phyloP scores from a whole-genome alignment of 345 rosid genomes.

The Tarenaya hassleriana region DNA sequence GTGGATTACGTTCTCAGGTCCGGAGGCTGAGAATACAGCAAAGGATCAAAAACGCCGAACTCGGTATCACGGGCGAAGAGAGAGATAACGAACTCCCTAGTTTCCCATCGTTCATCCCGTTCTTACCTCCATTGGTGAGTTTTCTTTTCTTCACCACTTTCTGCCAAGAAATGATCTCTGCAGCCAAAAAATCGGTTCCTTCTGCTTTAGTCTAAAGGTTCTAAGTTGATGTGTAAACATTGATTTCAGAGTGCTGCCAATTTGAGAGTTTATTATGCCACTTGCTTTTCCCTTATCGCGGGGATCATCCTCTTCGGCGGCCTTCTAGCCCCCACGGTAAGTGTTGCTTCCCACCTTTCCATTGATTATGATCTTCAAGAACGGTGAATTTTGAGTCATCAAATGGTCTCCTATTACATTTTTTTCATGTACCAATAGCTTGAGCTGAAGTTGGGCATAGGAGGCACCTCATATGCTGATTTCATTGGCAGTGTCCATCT shows the following conservation, averaged over 20 bases:
- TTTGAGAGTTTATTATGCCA: slow-evolving; percentile 71
- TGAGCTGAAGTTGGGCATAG: slow-evolving; percentile 90
- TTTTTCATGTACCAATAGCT: slow-evolving; percentile 38
- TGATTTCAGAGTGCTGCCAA: slow-evolving; percentile 65
- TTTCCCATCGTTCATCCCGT: slow-evolving; percentile 95
- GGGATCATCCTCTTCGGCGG: slow-evolving; percentile 92
- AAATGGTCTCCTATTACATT: not conserved
- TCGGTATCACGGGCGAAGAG: slow-evolving; percentile 46
- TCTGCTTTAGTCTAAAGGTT: too few relatives aligned
- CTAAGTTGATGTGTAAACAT: slow-evolving; percentile 3
- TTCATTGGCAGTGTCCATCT: slow-evolving; percentile 66
- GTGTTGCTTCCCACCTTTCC: slow-evolving; percentile 24
- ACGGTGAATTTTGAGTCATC: not conserved
- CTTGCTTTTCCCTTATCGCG: slow-evolving; percentile 80
- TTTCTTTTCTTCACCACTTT: too few relatives aligned
- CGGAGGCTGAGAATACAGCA: slow-evolving; percentile 93
- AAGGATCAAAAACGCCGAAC: slow-evolving; percentile 67
- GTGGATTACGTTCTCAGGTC: slow-evolving; percentile 36
- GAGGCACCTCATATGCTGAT: slow-evolving; percentile 90
- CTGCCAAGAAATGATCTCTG: too few relatives aligned
- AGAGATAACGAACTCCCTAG: slow-evolving; percentile 77
- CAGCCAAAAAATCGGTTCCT: too few relatives aligned
- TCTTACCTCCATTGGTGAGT: slow-evolving; percentile 88
- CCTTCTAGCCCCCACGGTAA: slow-evolving; percentile 76
- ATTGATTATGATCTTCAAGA: slow-evolving; percentile 1